Evolutionary conservation across 148 eudicot genomes (phyloP).

Genomic region (Arbutus unedo): DNA sequence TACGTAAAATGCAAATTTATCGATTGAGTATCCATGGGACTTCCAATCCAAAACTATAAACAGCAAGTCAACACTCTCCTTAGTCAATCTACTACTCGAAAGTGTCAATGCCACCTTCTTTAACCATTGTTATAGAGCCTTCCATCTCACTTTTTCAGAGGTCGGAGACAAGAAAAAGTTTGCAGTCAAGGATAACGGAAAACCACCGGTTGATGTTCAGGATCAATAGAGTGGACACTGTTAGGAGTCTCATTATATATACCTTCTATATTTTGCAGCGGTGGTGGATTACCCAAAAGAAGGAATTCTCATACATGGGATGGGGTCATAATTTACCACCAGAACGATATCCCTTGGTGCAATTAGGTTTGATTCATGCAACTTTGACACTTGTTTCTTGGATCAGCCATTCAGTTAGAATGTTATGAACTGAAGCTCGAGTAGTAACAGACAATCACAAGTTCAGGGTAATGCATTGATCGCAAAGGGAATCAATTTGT

Average conservation of each 20-base stretch:
- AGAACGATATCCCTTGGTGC: neutral
- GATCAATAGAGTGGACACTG: neutral
- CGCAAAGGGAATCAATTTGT: neutral
- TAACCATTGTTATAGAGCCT: conserved; percentile 3
- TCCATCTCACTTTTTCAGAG: neutral
- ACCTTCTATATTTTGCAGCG: neutral
- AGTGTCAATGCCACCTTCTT: conserved; percentile 8
- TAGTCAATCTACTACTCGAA: neutral
- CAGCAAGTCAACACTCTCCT: neutral
- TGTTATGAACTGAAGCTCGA: neutral
- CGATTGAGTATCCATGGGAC: neutral
- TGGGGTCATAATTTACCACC: neutral
- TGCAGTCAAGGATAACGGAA: neutral
- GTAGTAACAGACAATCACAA: neutral
- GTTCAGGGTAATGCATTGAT: neutral
- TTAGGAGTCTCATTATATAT: neutral
- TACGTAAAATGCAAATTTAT: neutral
- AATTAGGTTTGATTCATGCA: neutral
- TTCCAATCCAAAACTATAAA: neutral
- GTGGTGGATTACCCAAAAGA: neutral
- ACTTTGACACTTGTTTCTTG: neutral
- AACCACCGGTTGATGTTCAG: neutral
- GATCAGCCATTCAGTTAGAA: neutral
- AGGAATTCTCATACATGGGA: conserved; percentile 5
- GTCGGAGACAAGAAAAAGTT: conserved; percentile 1